Base-by-base conservation (phyloP, 139 green algal genomes). In the Chlorella sp. region DNA sequence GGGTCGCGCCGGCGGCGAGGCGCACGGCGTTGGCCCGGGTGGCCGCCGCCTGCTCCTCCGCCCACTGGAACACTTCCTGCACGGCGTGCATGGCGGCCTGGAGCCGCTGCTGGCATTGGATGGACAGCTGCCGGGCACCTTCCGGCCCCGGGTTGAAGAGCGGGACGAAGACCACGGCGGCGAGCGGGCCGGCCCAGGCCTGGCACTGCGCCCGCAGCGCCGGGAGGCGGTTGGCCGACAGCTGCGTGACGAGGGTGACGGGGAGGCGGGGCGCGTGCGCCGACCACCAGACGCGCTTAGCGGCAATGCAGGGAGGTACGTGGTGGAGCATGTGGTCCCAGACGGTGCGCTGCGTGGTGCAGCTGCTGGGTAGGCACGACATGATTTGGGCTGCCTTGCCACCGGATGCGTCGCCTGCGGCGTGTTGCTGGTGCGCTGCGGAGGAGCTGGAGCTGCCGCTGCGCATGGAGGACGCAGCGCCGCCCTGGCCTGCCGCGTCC, bases 161-260 rank as follows among this genome's bases (percentile, higher is more conserved):
- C 2, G 78, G 66, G 23, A 80, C 3, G 71, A 80, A 84, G 0
- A 84, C 49, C 23, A 49, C 74, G 17, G 79, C 79, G 2, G 79
- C 79, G 20, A 84, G 67, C 1, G 79, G 72, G 1, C 79, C 79
- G 1, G 22, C 1, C 79, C 79, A 84, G 2, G 68, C 70, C 6
- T 36, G 32, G 59, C 79, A 84, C 35, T 84, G 79, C 5, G 79
- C 74, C 0, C 27, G 49, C 0, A 84, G 67, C 67, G 79, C 73
- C 2, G 62, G 42, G 5, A 84, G 34, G 0, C 79, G 71, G 49
- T 84, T 67, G 0, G 32, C 59, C 0, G 79, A 81, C 20, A 81
- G 71, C 71, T 84, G 79, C 5, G 79, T 84, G 17, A 84, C 67
- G 10, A 84, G 71, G 20, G 79, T 84, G 5, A 84, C 74, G 20